Percentiles rank a stretch among this genome's conserved stretches.
Evolutionary conservation across 2,329 filamentous ascomycete genomes (phyloP).

Genomic region (Aureobasidium lini): DNA sequence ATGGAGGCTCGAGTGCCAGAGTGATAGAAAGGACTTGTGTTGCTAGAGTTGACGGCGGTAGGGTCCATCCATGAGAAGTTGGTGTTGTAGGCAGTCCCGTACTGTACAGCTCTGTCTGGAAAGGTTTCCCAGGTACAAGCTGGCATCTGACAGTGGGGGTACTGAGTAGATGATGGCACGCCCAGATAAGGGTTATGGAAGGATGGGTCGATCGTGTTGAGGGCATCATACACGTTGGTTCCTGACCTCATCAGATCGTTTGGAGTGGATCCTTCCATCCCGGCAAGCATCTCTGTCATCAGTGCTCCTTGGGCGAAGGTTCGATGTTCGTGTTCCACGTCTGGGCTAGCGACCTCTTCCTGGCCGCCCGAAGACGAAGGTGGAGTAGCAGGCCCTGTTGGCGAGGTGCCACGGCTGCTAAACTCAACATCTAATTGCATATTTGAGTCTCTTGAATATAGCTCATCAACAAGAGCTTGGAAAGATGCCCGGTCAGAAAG

Average conservation of each 20-base stretch:
- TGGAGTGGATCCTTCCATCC: background rate
- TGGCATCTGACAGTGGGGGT: background rate
- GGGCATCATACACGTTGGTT: background rate
- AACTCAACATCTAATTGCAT: constrained; percentile 8
- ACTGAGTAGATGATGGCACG: background rate
- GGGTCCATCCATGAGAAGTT: background rate
- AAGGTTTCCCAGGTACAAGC: background rate
- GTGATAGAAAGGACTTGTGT: background rate
- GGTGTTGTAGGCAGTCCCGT: background rate
- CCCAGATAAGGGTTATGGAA: background rate
- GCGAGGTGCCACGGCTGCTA: constrained; percentile 4
- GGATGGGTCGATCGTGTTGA: background rate
- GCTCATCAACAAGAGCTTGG: constrained; percentile 4
- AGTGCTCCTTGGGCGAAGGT: constrained; percentile 1
- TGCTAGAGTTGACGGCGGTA: background rate
- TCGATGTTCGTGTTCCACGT: background rate
- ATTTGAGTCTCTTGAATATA: background rate
- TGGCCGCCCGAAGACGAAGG: constrained; percentile 2
- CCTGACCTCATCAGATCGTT: background rate
- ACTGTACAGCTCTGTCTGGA: background rate
- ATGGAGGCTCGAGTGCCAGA: background rate
- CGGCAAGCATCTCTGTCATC: constrained; percentile 11
- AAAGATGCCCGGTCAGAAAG: constrained; percentile 5
- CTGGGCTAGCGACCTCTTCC: background rate
- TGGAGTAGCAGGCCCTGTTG: background rate